Conservation (phyloP, 257 asterid species). For the Solanum corneliomulleri region DNA sequence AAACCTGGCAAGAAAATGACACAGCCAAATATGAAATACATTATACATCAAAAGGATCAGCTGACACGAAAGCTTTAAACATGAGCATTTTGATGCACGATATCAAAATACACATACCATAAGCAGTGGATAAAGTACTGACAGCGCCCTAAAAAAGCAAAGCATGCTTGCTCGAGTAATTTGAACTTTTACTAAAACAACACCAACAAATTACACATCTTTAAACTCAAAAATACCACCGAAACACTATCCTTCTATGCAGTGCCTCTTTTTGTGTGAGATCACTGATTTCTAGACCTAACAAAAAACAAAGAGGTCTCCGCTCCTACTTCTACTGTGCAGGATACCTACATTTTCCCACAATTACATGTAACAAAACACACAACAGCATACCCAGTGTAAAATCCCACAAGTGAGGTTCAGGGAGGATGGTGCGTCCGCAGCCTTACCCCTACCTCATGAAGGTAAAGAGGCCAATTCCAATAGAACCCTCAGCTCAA, state of each 20-base stretch:
- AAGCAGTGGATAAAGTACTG: not conserved
- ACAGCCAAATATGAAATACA: not conserved
- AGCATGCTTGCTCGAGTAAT: not conserved
- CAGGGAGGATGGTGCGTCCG: fast-evolving
- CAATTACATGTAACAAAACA: not conserved
- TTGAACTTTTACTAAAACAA: not conserved
- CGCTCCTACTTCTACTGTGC: not conserved
- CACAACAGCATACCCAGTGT: not conserved
- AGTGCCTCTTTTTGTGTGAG: not conserved
- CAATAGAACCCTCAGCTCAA: no score
- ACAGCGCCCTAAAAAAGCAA: not conserved
- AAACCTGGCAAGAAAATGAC: slow-evolving; percentile 40
- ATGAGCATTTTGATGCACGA: not conserved
- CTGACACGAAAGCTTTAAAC: not conserved
- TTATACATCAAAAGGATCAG: not conserved
- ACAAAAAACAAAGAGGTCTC: not conserved
- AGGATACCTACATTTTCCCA: not conserved
- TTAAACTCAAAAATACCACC: not conserved
- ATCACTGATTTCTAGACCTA: not conserved
- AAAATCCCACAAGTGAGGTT: not conserved
- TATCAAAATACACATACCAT: not conserved
- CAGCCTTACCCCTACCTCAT: not conserved
- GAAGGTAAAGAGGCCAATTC: no score
- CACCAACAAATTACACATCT: not conserved
- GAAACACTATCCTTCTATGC: no score